These are phyloP conservation scores for Dalechampia spathulata DNA, from an alignment of 441 rosid species.

Conservation along the genomic window DNA sequence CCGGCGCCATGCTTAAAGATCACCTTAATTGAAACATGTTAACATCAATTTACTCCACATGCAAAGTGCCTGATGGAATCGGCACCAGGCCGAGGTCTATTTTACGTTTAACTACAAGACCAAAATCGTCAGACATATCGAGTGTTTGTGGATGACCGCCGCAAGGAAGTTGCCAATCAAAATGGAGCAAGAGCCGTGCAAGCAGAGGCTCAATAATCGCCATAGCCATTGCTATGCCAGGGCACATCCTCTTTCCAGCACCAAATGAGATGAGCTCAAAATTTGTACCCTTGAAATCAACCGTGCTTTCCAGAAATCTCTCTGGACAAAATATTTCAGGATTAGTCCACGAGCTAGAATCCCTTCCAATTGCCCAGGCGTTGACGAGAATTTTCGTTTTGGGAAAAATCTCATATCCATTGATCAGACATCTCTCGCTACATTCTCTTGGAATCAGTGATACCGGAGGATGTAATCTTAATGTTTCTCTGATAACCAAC, in stretches of 20 bases:
- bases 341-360: not conserved
- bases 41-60: no score
- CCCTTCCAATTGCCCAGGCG: slow-evolving; percentile 3
- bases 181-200: not conserved
- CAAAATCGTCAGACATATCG: not conserved
- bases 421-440: not conserved
- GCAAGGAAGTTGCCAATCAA: slow-evolving; percentile 3
- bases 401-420: not conserved
- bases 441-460: slow-evolving; percentile 5
- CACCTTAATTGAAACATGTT: no score
- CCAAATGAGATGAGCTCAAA: slow-evolving; percentile 1
- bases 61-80: no score
- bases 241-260: not conserved
- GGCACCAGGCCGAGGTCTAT: not conserved
- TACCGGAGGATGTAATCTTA: slow-evolving; percentile 1
- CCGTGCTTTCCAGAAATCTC: not conserved
- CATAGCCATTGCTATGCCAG: not conserved
- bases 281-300: not conserved
- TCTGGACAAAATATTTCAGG: not conserved
- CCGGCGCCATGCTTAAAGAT: no score
- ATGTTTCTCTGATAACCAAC: not conserved
- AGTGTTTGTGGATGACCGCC: not conserved
- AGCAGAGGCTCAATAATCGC: slow-evolving; percentile 1
- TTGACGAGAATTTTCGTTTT: not conserved
- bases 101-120: not conserved